Conservation (phyloP, 164 flowering plant species). For the Vitis labrusca region DNA sequence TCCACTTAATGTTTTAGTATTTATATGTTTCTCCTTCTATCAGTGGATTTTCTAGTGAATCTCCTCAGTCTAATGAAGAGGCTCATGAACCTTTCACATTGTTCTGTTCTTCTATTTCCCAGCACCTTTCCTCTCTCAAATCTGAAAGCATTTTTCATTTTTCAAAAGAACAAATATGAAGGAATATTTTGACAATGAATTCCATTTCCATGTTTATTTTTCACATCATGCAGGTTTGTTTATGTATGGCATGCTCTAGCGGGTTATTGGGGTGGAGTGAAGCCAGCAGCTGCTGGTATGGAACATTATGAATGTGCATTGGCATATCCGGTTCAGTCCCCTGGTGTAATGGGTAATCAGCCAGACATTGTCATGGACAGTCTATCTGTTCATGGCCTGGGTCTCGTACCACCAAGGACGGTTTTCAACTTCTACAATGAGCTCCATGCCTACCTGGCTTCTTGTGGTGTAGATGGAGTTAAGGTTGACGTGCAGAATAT, state of each 20-base stretch:
- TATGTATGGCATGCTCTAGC: conserved; percentile 97
- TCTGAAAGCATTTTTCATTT: no score
- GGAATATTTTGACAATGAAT: not conserved
- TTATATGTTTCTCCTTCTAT: no score
- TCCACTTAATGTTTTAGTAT: not conserved
- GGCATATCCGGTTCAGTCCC: conserved; percentile 84
- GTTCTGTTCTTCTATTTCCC: no score
- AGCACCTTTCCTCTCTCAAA: no score
- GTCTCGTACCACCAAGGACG: conserved; percentile 88
- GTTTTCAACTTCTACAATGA: conserved; percentile 90
- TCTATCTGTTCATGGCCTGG: conserved; percentile 77
- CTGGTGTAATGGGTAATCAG: conserved; percentile 85
- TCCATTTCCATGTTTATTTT: not conserved
- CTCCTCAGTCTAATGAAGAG: no score
- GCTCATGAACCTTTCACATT: no score
- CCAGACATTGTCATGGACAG: conserved; percentile 95
- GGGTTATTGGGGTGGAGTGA: conserved; percentile 99
- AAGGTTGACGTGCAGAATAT: conserved; percentile 95
- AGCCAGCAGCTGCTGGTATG: conserved; percentile 82
- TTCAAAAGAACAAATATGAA: no score
- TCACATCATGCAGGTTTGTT: conserved; percentile 50
- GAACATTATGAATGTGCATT: conserved; percentile 77
- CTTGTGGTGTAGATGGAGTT: conserved; percentile 93
- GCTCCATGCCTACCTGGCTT: conserved; percentile 86
- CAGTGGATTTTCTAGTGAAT: no score